phyloP scores from a whole-genome alignment of 2,329 filamentous ascomycete genomes.

The Diaporthe sp. region DNA sequence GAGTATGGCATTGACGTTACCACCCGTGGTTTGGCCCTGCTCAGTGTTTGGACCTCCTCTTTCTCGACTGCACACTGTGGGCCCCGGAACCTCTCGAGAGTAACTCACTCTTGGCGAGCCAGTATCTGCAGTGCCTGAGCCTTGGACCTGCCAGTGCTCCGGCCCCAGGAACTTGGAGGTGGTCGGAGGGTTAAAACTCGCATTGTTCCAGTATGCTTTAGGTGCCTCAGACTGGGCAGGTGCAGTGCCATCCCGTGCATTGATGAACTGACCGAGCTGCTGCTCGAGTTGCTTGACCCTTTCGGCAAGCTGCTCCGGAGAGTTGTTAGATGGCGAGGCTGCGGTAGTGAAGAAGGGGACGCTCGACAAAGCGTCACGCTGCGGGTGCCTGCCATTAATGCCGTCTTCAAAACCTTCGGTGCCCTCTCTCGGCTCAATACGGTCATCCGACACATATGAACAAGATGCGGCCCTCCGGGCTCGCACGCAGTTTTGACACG shows the following conservation, averaged over 20 bases:
- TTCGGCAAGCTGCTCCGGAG: conserved; percentile 47
- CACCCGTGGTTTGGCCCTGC: conserved; percentile 35
- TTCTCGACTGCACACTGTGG: conserved; percentile 41
- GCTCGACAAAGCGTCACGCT: conserved; percentile 26
- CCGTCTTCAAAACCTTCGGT: conserved; percentile 4
- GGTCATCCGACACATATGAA: conserved; percentile 47
- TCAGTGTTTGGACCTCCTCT: not conserved
- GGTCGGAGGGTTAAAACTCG: conserved; percentile 58
- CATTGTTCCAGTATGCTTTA: conserved; percentile 52
- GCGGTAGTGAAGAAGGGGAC: conserved; percentile 1
- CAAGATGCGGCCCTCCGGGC: conserved; percentile 51
- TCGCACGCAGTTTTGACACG: conserved; percentile 56
- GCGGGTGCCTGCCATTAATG: conserved; percentile 21
- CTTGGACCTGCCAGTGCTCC: conserved; percentile 39
- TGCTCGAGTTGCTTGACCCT: conserved; percentile 59
- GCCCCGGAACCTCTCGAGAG: not conserved
- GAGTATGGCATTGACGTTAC: conserved; percentile 60
- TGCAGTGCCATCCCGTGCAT: conserved; percentile 35
- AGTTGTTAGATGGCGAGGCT: not conserved
- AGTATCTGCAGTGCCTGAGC: not conserved
- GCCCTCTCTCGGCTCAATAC: conserved; percentile 32
- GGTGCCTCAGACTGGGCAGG: conserved; percentile 42
- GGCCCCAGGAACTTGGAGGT: conserved; percentile 50
- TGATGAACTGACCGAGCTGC: conserved; percentile 49
- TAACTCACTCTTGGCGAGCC: not conserved